Base-by-base conservation (phyloP, 2,329 filamentous ascomycete genomes). In the Fusarium acutatum region DNA sequence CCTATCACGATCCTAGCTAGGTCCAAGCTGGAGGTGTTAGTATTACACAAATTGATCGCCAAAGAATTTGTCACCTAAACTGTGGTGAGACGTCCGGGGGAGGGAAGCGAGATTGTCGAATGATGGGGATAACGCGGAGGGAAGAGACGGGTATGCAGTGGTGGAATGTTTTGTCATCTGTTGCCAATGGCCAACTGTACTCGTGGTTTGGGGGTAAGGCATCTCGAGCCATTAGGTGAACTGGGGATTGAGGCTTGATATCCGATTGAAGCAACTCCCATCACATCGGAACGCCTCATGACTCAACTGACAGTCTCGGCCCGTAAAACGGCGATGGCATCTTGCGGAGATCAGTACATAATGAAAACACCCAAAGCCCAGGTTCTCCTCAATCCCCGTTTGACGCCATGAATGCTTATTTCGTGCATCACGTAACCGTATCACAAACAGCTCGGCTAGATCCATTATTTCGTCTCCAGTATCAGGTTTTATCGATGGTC, bases 21-120 rank as follows among this genome's bases (percentile, higher is more conserved):
- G 22, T 24, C 24, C 30, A 43, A 50, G 60, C 53, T 57, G 47
- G n/a, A 52, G 37, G 3, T 26, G 37, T 34, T 20, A 20, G n/a
- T 52, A 72, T 72, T 71, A 74, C 71, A 69, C 52, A 60, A 74
- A 47, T 52, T 22, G 43, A 72, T 69, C 47, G 40, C 15, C 64
- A 74, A 72, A 60, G 47, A 71, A 43, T 74, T 72, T 59, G 67
- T 69, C 57, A 72, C 20, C 7, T 49, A 22, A 46, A 58, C 32
- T 38, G 24, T 68, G 28, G 46, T 67, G 56, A 69, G 60, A 58
- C 41, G 56, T 10, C 28, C 17, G 30, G 61, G 59, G 57, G 28
- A 37, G 47, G n/a, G 56, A 72, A 73, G 69, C 69, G 69, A 73
- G 67, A 74, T 74, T 74, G 71, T 74, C 71, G 71, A 72, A 60